Conservation (phyloP, 164 flowering plant species). For the Annona squamosa region DNA sequence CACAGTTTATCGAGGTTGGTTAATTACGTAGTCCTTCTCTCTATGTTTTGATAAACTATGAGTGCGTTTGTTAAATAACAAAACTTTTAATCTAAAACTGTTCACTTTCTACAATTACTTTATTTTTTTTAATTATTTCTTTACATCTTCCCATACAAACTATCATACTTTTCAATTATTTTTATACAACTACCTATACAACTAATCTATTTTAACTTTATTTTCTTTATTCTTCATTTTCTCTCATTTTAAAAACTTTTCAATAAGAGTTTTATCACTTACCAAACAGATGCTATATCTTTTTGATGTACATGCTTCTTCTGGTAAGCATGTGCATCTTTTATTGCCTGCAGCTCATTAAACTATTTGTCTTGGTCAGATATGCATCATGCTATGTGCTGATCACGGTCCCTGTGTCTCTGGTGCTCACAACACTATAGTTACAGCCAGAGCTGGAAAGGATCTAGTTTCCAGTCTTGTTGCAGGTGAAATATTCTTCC, state of each 20-base stretch:
- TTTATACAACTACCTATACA: no score
- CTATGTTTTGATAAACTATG: no score
- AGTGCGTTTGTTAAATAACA: no score
- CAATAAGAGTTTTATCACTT: no score
- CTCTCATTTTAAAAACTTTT: no score
- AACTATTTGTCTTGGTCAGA: slow-evolving; percentile 35
- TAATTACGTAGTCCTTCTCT: not conserved
- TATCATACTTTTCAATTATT: no score
- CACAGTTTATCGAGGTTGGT: slow-evolving; percentile 76
- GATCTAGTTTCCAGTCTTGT: slow-evolving; percentile 96
- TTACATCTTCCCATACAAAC: no score
- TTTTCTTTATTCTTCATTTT: no score
- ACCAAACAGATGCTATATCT: not conserved
- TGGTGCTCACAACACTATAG: slow-evolving; percentile 98
- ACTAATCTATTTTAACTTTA: no score
- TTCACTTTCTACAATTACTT: no score
- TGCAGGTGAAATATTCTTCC: slow-evolving; percentile 47
- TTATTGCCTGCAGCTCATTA: not conserved
- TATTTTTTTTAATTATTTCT: no score
- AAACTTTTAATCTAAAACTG: no score
- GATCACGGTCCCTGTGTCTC: slow-evolving; percentile 99
- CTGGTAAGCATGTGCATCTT: not conserved
- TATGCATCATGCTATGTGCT: slow-evolving; percentile 97
- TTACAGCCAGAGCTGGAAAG: slow-evolving; percentile 98
- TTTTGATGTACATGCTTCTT: not conserved